A percentile compares a stretch with the other conserved stretches of the same genome.
Evolutionary conservation across 441 rosid genomes (phyloP).

Genomic region (Pelargonium fulgidum): DNA sequence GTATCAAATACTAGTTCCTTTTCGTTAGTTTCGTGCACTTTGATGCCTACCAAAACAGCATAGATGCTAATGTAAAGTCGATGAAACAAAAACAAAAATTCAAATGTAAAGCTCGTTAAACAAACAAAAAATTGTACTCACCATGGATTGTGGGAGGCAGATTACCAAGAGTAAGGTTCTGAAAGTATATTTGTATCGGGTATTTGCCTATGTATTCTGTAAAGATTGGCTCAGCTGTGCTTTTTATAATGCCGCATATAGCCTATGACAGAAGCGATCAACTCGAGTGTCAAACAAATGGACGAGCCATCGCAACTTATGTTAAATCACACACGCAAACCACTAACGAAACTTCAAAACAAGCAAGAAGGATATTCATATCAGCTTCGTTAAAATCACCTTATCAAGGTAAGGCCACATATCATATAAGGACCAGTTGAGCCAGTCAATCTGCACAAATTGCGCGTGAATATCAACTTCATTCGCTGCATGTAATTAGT

Average conservation of each 20-base stretch:
- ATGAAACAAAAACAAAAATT: neutral
- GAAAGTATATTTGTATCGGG: constrained; percentile 22
- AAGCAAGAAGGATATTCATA: neutral
- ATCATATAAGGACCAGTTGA: constrained; percentile 29
- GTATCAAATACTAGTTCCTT: constrained; percentile 36
- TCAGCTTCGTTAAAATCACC: constrained; percentile 18
- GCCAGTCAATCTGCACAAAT: constrained; percentile 33
- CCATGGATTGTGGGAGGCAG: constrained; percentile 29
- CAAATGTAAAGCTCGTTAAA: neutral
- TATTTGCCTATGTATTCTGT: constrained; percentile 27
- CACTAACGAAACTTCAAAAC: neutral
- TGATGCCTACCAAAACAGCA: constrained; percentile 25
- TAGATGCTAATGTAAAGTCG: constrained; percentile 1
- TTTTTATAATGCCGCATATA: constrained; percentile 25
- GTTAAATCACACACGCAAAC: too few species aligned
- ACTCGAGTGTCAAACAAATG: neutral
- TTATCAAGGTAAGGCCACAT: constrained; percentile 42
- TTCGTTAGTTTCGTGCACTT: constrained; percentile 32
- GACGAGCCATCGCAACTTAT: neutral
- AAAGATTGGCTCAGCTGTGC: constrained; percentile 24
- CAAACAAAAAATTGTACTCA: constrained; percentile 9
- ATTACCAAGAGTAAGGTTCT: constrained; percentile 31
- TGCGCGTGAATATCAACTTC: neutral
- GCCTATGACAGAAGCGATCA: constrained; percentile 23
- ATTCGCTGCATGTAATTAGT: neutral